Percentiles rank a stretch among this genome's conserved stretches.
phyloP scores from a whole-genome alignment of 306 rosid species.

The Delonix regia region DNA sequence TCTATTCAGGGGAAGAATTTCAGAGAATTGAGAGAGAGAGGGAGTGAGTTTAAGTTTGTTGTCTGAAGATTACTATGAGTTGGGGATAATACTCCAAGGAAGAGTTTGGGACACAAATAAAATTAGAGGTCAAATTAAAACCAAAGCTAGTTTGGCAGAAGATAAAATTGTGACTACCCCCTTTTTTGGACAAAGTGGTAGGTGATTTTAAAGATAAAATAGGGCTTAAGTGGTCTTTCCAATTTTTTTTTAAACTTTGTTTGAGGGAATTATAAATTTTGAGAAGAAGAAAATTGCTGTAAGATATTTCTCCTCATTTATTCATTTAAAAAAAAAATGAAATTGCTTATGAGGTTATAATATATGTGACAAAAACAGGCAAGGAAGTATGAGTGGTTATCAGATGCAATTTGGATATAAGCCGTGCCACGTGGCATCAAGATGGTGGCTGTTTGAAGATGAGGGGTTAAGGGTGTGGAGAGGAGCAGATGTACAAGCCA shows the following conservation, averaged over 20 bases:
- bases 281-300: neutral
- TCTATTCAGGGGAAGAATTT: conserved; percentile 16
- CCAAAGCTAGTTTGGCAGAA: conserved; percentile 43
- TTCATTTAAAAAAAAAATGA: conserved; percentile 37
- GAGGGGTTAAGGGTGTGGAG: conserved; percentile 77
- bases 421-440: conserved; percentile 66
- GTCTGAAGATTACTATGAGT: conserved; percentile 38
- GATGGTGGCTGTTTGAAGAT: conserved; percentile 73
- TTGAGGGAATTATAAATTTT: neutral
- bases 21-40: conserved; percentile 40
- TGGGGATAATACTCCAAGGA: conserved; percentile 35
- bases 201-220: conserved; percentile 26
- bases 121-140: conserved; percentile 50
- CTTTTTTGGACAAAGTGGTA: conserved; percentile 53
- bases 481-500: conserved; percentile 60
- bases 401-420: conserved; percentile 59
- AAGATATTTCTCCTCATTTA: conserved; percentile 27
- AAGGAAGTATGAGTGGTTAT: conserved; percentile 59
- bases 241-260: neutral
- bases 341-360: conserved; percentile 52
- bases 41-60: conserved; percentile 35
- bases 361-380: conserved; percentile 45
- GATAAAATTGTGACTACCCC: conserved; percentile 62
- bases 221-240: conserved; percentile 53
- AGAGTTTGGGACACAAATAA: conserved; percentile 50